phyloP scores from a whole-genome alignment of 768 basidiomycete genomes.

The Clitopilus hobsonii region DNA sequence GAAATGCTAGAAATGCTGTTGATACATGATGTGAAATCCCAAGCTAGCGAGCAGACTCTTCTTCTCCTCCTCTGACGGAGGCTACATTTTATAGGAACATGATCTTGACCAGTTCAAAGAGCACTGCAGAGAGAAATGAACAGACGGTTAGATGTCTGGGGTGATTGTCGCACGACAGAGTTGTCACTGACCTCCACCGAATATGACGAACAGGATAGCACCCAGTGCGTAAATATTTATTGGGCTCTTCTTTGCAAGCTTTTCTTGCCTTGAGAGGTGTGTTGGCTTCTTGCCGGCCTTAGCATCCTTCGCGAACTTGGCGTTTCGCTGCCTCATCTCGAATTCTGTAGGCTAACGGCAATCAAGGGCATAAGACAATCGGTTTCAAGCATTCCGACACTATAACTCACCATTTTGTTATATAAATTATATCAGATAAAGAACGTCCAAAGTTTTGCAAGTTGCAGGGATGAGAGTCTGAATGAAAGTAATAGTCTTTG shows the following conservation, averaged over 20 bases:
- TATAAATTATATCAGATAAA: constrained; percentile 8
- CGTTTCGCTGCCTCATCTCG: constrained; percentile 76
- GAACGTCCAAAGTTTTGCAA: constrained; percentile 10
- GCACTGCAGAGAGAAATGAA: constrained; percentile 37
- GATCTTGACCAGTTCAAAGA: constrained; percentile 67
- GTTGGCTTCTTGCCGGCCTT: constrained; percentile 73
- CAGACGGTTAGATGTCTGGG: neutral
- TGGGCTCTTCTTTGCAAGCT: constrained; percentile 66
- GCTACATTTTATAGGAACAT: constrained; percentile 58
- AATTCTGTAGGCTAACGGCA: constrained; percentile 67
- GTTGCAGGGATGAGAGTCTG: constrained; percentile 6
- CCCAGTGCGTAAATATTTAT: constrained; percentile 74
- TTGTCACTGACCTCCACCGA: constrained; percentile 68
- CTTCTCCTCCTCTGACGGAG: neutral
- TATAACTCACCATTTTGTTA: constrained; percentile 22
- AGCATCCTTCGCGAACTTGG: constrained; percentile 72
- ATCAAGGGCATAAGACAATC: constrained; percentile 1
- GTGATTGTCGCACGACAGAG: neutral
- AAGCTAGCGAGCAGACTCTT: neutral
- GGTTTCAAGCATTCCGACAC: neutral
- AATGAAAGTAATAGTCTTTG: neutral
- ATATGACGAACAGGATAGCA: constrained; percentile 67
- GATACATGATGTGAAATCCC: neutral
- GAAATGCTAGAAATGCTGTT: neutral
- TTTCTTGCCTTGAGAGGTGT: constrained; percentile 68